A percentile compares a stretch with the other conserved stretches of the same genome.
phyloP scores from a whole-genome alignment of 306 rosid genomes.

The Rosa persica region DNA sequence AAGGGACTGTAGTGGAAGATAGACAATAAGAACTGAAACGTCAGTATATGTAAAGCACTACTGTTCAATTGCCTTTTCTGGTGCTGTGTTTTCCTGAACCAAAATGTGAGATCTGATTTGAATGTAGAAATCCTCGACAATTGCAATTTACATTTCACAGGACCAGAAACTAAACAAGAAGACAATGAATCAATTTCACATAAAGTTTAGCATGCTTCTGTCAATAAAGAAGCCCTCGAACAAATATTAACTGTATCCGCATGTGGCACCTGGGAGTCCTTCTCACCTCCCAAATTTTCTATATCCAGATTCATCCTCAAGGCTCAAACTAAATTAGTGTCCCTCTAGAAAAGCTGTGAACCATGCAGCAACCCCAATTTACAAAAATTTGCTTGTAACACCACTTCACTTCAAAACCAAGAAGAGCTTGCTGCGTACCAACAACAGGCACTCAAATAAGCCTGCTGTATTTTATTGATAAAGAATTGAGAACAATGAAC shows the following conservation, averaged over 20 bases:
- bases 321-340: constrained; percentile 24
- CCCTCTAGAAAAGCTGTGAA: constrained; percentile 35
- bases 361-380: constrained; percentile 18
- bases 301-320: constrained; percentile 29
- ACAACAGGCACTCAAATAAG: constrained; percentile 46
- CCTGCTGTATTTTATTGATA: constrained; percentile 51
- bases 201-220: constrained; percentile 52
- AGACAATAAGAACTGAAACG: constrained; percentile 4
- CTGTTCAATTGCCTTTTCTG: constrained; percentile 20
- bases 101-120: constrained; percentile 35
- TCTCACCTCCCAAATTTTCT: constrained; percentile 27
- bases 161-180: constrained; percentile 28
- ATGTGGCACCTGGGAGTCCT: constrained; percentile 37
- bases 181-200: constrained; percentile 50
- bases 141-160: constrained; percentile 56
- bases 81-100: constrained; percentile 11
- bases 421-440: constrained; percentile 25
- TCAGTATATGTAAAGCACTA: constrained; percentile 10
- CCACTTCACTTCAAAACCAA: constrained; percentile 26
- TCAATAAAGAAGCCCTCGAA: constrained; percentile 46
- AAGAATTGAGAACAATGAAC: constrained; percentile 46
- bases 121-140: constrained; percentile 43
- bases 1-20: background rate
- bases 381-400: constrained; percentile 23
- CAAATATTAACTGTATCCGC: constrained; percentile 49